These are phyloP conservation scores for Sphagnum tenellum DNA, from an alignment of 225 moss, liverwort and hornwort species.

Conservation along the genomic window DNA sequence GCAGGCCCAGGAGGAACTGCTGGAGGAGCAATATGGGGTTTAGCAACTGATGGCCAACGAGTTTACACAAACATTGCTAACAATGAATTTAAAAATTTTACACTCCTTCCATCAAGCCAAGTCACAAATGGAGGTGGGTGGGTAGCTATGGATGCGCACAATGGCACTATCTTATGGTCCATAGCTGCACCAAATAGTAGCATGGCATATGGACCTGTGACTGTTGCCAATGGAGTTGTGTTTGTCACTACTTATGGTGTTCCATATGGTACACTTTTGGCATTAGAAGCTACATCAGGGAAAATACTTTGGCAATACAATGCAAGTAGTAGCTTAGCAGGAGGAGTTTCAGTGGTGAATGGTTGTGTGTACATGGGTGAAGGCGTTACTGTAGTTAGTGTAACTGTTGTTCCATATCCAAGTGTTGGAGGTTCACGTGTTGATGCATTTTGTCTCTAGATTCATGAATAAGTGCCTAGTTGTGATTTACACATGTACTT, in stretches of 20 bases:
- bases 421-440: no score
- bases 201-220: constrained; percentile 5
- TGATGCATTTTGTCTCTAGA: no score
- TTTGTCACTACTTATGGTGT: background rate
- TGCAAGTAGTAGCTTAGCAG: background rate
- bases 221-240: constrained; percentile 2
- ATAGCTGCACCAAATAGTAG: constrained; percentile 4
- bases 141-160: constrained; percentile 22
- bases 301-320: background rate
- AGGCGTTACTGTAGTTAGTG: background rate
- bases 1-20: constrained; percentile 12
- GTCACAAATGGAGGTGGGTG: constrained; percentile 13
- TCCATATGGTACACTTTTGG: background rate
- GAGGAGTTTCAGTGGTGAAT: constrained; percentile 1
- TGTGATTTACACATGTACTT: no score
- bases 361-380: constrained; percentile 1
- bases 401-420: no score
- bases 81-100: background rate
- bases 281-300: constrained; percentile 1
- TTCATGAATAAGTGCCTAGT: no score
- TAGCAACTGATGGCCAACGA: constrained; percentile 5
- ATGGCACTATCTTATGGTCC: constrained; percentile 12
- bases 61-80: constrained; percentile 13
- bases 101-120: background rate
- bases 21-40: constrained; percentile 9